Evolutionary conservation across 768 basidiomycete species (phyloP).

Genomic region (Leccinum incarnatum): DNA sequence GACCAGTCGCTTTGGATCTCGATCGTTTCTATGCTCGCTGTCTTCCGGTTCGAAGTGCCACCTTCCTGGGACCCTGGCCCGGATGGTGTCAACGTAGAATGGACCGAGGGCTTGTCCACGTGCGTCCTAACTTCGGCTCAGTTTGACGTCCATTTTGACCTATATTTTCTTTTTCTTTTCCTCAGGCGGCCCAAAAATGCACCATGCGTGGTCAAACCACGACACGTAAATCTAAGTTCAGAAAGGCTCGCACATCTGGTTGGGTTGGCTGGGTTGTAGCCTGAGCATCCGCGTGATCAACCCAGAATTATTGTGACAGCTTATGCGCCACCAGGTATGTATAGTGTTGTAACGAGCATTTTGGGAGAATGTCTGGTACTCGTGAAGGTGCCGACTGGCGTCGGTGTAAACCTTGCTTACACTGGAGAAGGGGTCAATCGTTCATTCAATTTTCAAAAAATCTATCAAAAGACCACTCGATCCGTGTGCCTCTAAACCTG

Average conservation of each 20-base stretch:
- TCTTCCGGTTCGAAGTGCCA: slow-evolving; percentile 14
- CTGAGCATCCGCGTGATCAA: background rate
- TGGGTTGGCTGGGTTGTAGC: background rate
- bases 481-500: no score
- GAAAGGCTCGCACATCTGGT: slow-evolving; percentile 15
- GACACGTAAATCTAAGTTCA: slow-evolving; percentile 3
- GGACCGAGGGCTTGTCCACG: slow-evolving; percentile 19
- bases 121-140: slow-evolving; percentile 4
- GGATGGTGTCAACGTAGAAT: slow-evolving; percentile 20
- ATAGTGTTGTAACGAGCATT: background rate
- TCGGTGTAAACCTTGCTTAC: no score
- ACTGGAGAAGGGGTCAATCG: no score
- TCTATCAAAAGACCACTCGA: no score
- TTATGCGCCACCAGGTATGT: background rate
- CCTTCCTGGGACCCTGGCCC: slow-evolving; percentile 16
- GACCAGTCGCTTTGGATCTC: slow-evolving; percentile 36
- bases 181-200: slow-evolving; percentile 14
- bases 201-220: slow-evolving; percentile 9
- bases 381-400: no score
- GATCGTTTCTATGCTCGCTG: slow-evolving; percentile 21
- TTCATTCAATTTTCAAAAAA: no score
- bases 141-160: background rate
- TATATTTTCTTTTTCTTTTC: background rate
- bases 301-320: background rate
- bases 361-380: background rate